Conservation (phyloP, 2,329 filamentous ascomycete genomes). For the Mycosphaerelloides madeirae region DNA sequence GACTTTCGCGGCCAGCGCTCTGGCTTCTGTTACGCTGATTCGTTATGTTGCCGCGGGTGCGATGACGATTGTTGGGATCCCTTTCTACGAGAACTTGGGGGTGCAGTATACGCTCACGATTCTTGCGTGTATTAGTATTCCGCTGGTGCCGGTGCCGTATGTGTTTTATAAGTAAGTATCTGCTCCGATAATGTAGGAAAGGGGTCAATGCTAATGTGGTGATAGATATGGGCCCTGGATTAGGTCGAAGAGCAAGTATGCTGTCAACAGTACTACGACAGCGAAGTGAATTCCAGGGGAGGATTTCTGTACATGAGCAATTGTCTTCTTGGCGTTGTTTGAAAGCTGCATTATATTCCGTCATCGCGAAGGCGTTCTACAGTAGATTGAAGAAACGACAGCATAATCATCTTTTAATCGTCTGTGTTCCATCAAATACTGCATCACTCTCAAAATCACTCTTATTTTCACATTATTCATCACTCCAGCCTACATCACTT, state of each 20-base stretch:
- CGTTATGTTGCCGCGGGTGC: conserved; percentile 39
- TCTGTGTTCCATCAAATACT: too few species aligned
- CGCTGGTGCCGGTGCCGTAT: conserved; percentile 16
- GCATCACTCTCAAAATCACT: too few species aligned
- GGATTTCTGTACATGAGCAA: too few species aligned
- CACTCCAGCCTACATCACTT: too few species aligned
- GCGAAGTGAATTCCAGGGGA: background rate
- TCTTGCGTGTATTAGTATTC: conserved; percentile 12
- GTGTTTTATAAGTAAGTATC: conserved; percentile 15
- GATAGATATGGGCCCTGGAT: conserved; percentile 27
- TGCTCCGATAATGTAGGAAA: too few species aligned
- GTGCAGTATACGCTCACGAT: conserved; percentile 19
- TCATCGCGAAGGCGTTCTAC: too few species aligned
- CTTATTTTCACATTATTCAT: too few species aligned
- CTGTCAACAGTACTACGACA: conserved; percentile 29
- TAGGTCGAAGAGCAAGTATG: conserved; percentile 18
- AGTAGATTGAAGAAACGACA: too few species aligned
- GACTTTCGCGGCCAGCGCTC: conserved; percentile 47
- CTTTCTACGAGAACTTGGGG: conserved; percentile 18
- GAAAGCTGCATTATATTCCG: too few species aligned
- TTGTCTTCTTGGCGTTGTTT: too few species aligned
- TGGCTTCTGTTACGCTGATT: conserved; percentile 40
- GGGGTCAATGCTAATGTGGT: too few species aligned
- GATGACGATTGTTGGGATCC: conserved; percentile 38
- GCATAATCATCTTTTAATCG: too few species aligned